Percentiles rank a stretch among this genome's conserved stretches.
phyloP scores from a whole-genome alignment of 2,329 filamentous ascomycete genomes.

The Curvularia sp. region DNA sequence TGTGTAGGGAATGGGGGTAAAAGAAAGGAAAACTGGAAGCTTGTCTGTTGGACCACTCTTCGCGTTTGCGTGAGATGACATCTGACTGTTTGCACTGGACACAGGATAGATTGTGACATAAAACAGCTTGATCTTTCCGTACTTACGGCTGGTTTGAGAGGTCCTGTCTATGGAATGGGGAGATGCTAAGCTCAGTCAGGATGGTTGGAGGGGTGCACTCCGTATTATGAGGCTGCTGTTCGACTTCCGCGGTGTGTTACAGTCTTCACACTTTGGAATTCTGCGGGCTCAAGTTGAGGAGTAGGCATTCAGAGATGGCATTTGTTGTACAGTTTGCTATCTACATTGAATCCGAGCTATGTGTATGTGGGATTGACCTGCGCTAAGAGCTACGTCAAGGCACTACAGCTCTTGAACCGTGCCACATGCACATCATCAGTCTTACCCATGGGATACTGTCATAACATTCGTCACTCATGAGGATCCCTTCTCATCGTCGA shows the following conservation, averaged over 20 bases:
- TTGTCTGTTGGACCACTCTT: too few relatives aligned
- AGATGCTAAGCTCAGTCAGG: background rate
- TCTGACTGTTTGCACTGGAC: background rate
- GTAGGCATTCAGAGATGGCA: background rate
- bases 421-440: constrained; percentile 7
- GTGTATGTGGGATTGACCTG: constrained; percentile 2
- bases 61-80: too few relatives aligned
- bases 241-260: background rate
- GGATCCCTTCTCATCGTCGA: background rate
- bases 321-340: background rate
- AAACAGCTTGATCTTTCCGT: background rate
- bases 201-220: background rate
- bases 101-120: background rate
- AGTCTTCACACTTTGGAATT: background rate
- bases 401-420: constrained; percentile 7
- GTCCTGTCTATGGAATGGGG: background rate
- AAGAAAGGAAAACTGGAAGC: too few relatives aligned
- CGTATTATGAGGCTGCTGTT: background rate
- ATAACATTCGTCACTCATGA: constrained; percentile 11
- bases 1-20: too few relatives aligned
- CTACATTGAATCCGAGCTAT: background rate
- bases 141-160: background rate
- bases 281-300: background rate
- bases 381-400: background rate
- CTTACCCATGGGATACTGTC: background rate